Evolutionary conservation across 2,329 filamentous ascomycete species (phyloP), one percentile per base, ranked within the genome.

Genomic region (Claviceps fusiformis): DNA sequence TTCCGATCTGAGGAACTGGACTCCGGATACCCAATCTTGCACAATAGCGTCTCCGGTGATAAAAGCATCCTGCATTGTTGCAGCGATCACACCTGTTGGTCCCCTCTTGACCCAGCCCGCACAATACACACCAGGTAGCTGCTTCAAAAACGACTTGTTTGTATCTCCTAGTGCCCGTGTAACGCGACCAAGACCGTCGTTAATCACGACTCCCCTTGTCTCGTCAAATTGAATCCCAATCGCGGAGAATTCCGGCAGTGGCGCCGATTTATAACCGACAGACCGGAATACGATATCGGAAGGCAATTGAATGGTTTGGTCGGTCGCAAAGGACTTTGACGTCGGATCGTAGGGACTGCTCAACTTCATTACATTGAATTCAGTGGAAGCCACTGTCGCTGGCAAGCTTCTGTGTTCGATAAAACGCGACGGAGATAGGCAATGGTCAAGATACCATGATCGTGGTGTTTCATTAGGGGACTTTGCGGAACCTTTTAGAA

Each of bases 41-140:
- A 80, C 80, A 59, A 98, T 87, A 3, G 86, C 82, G 65, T 96
- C 91, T 1, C 84, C 93, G 0, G 90, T 95, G 9, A 81, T 79
- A 64, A 97, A 98, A 0, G 93, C 92, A 67, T 98, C 93, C 57
- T 86, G 82, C 89, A 98, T 95, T 0, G 93, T 98, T 35, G 86
- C 90, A 1, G 92, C 92, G 67, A 98, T 98, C 3, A 97, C 91
- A 2, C 93, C 93, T 0, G 90, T 96, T 0, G 93, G 92, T 0
- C 93, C 93, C 41, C 86, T 81, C 73, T 97, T 97, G 10, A 96
- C 90, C 93, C 93, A 98, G 0, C 93, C 93, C 17, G 92, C 87
- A 60, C 90, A 95, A 71, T 98, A 98, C 33, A 95, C 70, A 0
- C 92, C 89, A 0, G 85, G 81, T 65, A 60, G 73, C 63, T 58